Base-by-base conservation (phyloP, 768 basidiomycete species). In the Lentinus brumalis region DNA sequence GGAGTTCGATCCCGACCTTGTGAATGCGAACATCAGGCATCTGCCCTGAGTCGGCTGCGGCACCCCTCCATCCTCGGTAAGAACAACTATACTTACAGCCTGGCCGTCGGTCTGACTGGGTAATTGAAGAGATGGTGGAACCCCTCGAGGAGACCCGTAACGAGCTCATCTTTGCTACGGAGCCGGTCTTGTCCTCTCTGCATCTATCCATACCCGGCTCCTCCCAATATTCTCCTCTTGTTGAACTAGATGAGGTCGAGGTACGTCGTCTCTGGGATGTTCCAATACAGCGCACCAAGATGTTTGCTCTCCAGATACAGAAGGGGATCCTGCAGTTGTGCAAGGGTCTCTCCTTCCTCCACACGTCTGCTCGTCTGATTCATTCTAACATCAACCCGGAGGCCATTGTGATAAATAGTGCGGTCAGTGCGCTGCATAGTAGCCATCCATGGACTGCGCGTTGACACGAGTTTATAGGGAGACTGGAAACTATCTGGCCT, bases 401-500 rank as follows among this genome's bases (percentile, higher is more conserved):
- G 67, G 90, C 86, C 59, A 84, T 99, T 57, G 79, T 98, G 7
- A 89, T 99, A 70, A 99, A 97, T 70, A 84, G 84, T 60, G 86
- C 92, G 62, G 95, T 96, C 58, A 74, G 87, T 73, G 5, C 21
- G 18, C 2, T 21, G 9, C 57, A 5, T 35, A 35, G 38, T 31
- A 8, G 30, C 32, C 14, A 7, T 52, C 6, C 31, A 26, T 16
- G 3, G 26, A 26, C 45, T 39, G 15, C 46, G n/a, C 49, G 29
- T 15, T 16, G 15, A 31, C 3, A 10, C 3, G 2, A 32, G 16
- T 21, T 10, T 31, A 5, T 66, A 96, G 94, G 96, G 97, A 35
- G 97, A 99, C 74, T 99, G 97, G 97, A 99, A 98, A 76, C 83
- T 99, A 38, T 86, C 90, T 16, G 96, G 94, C 2, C 80, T 99